These are phyloP conservation scores for Mucor velutinosus DNA, from an alignment of 371 early-diverging fungal species.

Conservation along the genomic window DNA sequence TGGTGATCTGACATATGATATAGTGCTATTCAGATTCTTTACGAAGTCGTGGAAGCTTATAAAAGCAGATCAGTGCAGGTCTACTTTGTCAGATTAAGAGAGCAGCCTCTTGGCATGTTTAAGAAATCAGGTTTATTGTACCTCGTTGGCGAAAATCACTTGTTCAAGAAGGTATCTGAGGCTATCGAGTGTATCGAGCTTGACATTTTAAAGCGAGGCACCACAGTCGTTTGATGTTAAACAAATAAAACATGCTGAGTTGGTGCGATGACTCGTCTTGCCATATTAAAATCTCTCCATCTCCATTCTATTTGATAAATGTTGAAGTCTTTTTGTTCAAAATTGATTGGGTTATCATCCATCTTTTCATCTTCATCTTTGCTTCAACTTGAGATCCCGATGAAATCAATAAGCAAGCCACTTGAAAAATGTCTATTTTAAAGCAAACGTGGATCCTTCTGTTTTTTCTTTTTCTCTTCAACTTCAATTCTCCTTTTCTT, in stretches of 20 bases:
- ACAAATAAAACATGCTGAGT: background rate
- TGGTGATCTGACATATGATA: background rate
- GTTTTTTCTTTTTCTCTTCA: slow-evolving; percentile 12
- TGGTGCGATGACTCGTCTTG: slow-evolving; percentile 12
- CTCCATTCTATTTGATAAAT: slow-evolving; percentile 1
- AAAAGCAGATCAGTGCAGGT: slow-evolving; percentile 74
- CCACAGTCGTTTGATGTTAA: background rate
- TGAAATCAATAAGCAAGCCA: slow-evolving; percentile 17
- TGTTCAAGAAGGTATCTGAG: slow-evolving; percentile 66
- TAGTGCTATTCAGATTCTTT: slow-evolving; percentile 86
- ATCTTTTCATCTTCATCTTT: slow-evolving; percentile 23
- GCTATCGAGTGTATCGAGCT: slow-evolving; percentile 33
- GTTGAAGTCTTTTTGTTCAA: slow-evolving; percentile 6
- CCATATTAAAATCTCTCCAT: slow-evolving; percentile 10
- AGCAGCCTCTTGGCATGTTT: slow-evolving; percentile 67
- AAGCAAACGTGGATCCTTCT: background rate
- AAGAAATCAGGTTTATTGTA: slow-evolving; percentile 68
- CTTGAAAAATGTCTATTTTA: slow-evolving; percentile 13
- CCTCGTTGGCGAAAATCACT: slow-evolving; percentile 64
- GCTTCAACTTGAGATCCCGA: slow-evolving; percentile 5
- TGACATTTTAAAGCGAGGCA: slow-evolving; percentile 1
- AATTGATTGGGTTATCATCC: slow-evolving; percentile 28
- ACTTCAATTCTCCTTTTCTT: background rate
- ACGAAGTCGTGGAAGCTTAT: slow-evolving; percentile 86
- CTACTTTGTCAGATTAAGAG: slow-evolving; percentile 83